Evolutionary conservation across 208 protist species (phyloP).

Genomic region (Jaenimonas drosophilae): DNA sequence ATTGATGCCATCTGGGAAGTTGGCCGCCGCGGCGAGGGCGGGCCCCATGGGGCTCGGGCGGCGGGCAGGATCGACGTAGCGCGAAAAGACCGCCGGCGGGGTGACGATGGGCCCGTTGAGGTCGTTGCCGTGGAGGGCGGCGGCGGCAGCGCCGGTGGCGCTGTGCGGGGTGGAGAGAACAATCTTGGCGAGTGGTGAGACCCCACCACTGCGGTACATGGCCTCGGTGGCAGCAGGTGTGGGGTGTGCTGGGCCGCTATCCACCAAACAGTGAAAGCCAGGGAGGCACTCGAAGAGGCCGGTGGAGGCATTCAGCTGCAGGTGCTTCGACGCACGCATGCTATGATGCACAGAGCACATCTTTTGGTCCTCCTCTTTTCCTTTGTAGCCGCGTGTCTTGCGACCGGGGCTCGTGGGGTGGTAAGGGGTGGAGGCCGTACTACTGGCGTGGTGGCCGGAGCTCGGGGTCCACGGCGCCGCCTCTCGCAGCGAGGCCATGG

Average conservation of each 20-base stretch:
- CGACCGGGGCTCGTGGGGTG: neutral
- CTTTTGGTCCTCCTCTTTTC: conserved; percentile 66
- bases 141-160: neutral
- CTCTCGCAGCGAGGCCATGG: too few species aligned
- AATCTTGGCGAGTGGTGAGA: conserved; percentile 1
- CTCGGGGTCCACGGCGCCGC: too few species aligned
- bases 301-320: conserved; percentile 55
- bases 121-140: neutral
- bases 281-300: conserved; percentile 75
- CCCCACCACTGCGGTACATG: conserved; percentile 16
- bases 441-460: too few species aligned
- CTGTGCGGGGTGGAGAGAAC: neutral
- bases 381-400: conserved; percentile 37
- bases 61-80: conserved; percentile 15
- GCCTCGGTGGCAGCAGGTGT: neutral
- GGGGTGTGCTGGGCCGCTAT: conserved; percentile 22
- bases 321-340: conserved; percentile 76
- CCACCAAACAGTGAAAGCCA: conserved; percentile 84
- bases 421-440: conserved; percentile 3
- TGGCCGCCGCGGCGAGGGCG: conserved; percentile 39
- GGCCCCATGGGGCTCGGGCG: conserved; percentile 62
- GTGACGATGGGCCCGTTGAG: neutral
- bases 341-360: conserved; percentile 75
- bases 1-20: too few species aligned
- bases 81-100: conserved; percentile 1